phyloP scores from a whole-genome alignment of 371 early-diverging fungal genomes.

The Haplosporangium sp. region DNA sequence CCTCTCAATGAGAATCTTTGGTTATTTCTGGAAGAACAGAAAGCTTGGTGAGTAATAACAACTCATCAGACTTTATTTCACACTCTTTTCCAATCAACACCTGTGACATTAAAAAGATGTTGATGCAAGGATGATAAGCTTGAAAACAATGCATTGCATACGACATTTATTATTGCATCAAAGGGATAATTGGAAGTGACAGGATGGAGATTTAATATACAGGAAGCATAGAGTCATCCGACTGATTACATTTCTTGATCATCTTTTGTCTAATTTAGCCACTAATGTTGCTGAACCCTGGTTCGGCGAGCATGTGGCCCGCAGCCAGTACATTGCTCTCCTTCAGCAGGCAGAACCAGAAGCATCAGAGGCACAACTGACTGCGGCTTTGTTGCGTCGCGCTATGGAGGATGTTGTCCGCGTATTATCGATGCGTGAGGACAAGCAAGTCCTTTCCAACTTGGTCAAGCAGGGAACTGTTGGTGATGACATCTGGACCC shows the following conservation, averaged over 20 bases:
- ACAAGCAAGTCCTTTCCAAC: slow-evolving; percentile 83
- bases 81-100: not conserved
- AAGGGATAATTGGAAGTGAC: not conserved
- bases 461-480: slow-evolving; percentile 88
- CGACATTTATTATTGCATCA: not conserved
- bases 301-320: slow-evolving; percentile 75
- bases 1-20: slow-evolving; percentile 72
- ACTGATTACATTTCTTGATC: not conserved
- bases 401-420: slow-evolving; percentile 88
- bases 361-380: slow-evolving; percentile 72
- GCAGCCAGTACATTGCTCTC: slow-evolving; percentile 78
- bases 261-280: slow-evolving; percentile 23
- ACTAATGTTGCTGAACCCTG: slow-evolving; percentile 69
- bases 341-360: slow-evolving; percentile 68
- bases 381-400: slow-evolving; percentile 84
- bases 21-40: slow-evolving; percentile 61
- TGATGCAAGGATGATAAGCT: not conserved
- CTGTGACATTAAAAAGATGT: not conserved
- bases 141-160: not conserved
- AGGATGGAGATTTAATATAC: not conserved
- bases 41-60: slow-evolving; percentile 24
- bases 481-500: slow-evolving; percentile 89
- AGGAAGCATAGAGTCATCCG: not conserved
- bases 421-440: slow-evolving; percentile 80
- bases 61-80: not conserved